phyloP scores from a whole-genome alignment of 768 basidiomycete species.

The Mycena latifolia region DNA sequence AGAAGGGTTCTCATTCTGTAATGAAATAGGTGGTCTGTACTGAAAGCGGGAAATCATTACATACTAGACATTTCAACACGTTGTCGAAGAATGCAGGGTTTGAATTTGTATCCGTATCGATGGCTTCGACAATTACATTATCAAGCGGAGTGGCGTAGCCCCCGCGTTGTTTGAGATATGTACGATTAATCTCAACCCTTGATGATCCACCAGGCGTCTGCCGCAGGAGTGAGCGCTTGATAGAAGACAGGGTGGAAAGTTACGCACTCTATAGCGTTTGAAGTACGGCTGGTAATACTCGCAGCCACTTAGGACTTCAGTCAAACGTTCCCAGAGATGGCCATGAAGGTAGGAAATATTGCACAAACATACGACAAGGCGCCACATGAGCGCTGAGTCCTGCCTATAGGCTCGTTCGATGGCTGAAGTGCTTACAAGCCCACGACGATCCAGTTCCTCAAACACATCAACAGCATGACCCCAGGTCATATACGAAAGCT shows the following conservation, averaged over 20 bases:
- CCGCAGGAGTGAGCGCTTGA: neutral
- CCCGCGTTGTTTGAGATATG: constrained; percentile 16
- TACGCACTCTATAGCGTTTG: constrained; percentile 30
- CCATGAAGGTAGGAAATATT: constrained; percentile 13
- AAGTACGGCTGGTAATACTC: constrained; percentile 32
- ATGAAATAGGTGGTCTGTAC: neutral
- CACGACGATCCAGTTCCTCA: constrained; percentile 18
- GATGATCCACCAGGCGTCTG: constrained; percentile 10
- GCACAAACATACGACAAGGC: constrained; percentile 18
- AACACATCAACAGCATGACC: constrained; percentile 20
- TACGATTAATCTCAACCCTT: constrained; percentile 19
- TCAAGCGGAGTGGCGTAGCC: constrained; percentile 17
- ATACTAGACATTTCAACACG: constrained; percentile 21
- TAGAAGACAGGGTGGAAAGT: neutral
- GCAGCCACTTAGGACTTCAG: constrained; percentile 24
- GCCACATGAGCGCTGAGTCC: constrained; percentile 32
- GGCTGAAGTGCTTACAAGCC: constrained; percentile 21
- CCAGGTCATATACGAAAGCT: constrained; percentile 33
- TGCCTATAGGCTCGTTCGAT: constrained; percentile 31
- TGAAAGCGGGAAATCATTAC: neutral
- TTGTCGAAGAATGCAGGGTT: constrained; percentile 16
- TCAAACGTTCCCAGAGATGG: constrained; percentile 23
- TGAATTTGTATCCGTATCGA: neutral
- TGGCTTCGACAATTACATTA: constrained; percentile 11
- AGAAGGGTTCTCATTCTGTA: constrained; percentile 21